Evolutionary conservation across 768 basidiomycete genomes (phyloP).

Genomic region (Lactarius quietus): DNA sequence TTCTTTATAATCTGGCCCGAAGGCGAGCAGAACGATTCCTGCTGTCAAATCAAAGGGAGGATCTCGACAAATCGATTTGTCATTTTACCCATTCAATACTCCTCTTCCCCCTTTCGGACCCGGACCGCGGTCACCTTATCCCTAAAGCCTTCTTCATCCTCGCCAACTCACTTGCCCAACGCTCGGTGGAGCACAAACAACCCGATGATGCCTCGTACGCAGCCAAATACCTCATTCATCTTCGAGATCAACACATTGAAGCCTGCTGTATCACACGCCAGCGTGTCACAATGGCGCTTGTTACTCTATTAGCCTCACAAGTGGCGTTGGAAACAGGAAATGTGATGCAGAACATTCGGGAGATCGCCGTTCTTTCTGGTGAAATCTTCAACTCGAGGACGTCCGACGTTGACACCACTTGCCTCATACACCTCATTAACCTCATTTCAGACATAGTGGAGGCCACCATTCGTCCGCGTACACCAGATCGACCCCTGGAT

Average conservation of each 20-base stretch:
- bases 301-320: background rate
- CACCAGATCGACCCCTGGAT: background rate
- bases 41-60: background rate
- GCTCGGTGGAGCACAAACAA: background rate
- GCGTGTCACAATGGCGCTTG: background rate
- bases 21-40: too few species aligned
- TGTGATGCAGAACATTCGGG: background rate
- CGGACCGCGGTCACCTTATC: background rate
- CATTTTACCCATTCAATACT: background rate
- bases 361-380: background rate
- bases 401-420: background rate
- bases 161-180: background rate
- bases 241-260: background rate
- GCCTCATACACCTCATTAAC: too few species aligned
- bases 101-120: background rate
- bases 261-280: background rate
- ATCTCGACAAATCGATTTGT: background rate
- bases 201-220: background rate
- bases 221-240: background rate
- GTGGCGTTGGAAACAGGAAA: background rate
- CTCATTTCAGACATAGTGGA: background rate
- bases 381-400: background rate
- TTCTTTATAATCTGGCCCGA: too few species aligned
- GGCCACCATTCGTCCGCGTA: too few species aligned
- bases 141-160: background rate